A percentile compares a stretch with the other conserved stretches of the same genome.
These are phyloP conservation scores for Aureobasidium sp. DNA, from an alignment of 2,329 filamentous ascomycete genomes.

Conservation along the genomic window DNA sequence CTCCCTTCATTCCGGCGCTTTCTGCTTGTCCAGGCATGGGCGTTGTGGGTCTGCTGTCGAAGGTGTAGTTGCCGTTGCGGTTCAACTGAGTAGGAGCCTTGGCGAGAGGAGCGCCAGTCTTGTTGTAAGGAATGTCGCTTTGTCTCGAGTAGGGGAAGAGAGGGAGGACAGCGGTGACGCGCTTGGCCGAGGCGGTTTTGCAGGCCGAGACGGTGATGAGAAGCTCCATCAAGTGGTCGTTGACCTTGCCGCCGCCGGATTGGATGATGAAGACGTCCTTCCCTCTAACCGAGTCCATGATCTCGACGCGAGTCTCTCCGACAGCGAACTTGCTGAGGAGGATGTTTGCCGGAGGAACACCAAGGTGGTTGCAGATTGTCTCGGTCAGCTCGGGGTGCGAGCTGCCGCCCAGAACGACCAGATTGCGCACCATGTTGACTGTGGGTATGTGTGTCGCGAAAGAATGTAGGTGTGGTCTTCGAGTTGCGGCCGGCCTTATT, in stretches of 20 bases:
- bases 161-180: constrained; percentile 88
- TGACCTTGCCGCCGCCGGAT: constrained; percentile 84
- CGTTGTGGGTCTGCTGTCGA: constrained; percentile 88
- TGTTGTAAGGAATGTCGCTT: constrained; percentile 95
- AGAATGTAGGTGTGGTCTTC: background rate
- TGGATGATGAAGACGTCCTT: constrained; percentile 99
- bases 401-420: constrained; percentile 86
- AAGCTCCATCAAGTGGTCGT: constrained; percentile 93
- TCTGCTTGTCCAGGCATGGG: constrained; percentile 65
- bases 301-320: constrained; percentile 90
- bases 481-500: background rate
- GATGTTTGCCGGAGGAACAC: constrained; percentile 75
- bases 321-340: constrained; percentile 88
- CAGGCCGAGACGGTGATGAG: constrained; percentile 98
- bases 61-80: constrained; percentile 58
- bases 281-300: constrained; percentile 89
- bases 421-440: constrained; percentile 74
- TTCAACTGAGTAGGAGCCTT: constrained; percentile 50
- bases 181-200: constrained; percentile 84
- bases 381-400: constrained; percentile 85
- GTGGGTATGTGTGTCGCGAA: background rate
- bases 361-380: constrained; percentile 78
- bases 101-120: constrained; percentile 78
- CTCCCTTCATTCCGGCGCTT: constrained; percentile 57
- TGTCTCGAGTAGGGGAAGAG: constrained; percentile 96